Base-by-base conservation (phyloP, 331 rosid species). In the Prunus yedoensis region DNA sequence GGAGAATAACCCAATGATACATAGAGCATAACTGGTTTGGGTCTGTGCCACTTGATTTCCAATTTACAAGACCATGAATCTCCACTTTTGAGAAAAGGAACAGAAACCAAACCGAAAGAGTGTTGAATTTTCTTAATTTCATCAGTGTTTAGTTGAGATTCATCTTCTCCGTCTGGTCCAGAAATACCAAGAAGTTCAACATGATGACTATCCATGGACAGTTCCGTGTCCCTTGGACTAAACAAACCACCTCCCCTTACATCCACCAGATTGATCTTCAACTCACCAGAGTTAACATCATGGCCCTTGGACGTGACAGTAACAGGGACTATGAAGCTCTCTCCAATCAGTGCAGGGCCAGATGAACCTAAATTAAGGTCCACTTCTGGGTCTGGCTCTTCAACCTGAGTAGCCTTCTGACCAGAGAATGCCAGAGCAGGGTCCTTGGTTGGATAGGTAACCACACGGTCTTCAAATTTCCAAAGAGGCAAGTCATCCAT, bases 221-320 rank as follows among this genome's bases (percentile, higher is more conserved):
- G 73, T 78, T 91, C 96, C 25, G 88, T 65, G 68, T 90, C 99
- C 83, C 96, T 92, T 10, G 97, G 99, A 85, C 99, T 92, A 88
- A 85, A 90, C 85, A 95, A 88, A 60, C 93, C 96, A 79, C 94
- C 97, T 45, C 99, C 97, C 79, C 79, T 86, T 20, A 92, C 96
- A 88, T 94, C 99, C 80, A 92, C 97, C 69, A 94, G 88, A 87
- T 94, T 94, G 85, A 94, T 94, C 89, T 94, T 94, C 85, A 94
- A 84, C 77, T 91, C 99, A 21, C 97, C 99, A 21, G 89, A 84
- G 80, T 83, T 80, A 80, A 94, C 87, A 56, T 76, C 88, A 80
- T 91, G 97, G 59, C 93, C 99, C 80, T 78, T 86, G 82, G 97
- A 84, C 74, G 85, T 76, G 74, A 95, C 79, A 14, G 92, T 87